These are phyloP conservation scores for Magnolia changhungtana DNA, from an alignment of 164 flowering plant species.

Conservation along the genomic window DNA sequence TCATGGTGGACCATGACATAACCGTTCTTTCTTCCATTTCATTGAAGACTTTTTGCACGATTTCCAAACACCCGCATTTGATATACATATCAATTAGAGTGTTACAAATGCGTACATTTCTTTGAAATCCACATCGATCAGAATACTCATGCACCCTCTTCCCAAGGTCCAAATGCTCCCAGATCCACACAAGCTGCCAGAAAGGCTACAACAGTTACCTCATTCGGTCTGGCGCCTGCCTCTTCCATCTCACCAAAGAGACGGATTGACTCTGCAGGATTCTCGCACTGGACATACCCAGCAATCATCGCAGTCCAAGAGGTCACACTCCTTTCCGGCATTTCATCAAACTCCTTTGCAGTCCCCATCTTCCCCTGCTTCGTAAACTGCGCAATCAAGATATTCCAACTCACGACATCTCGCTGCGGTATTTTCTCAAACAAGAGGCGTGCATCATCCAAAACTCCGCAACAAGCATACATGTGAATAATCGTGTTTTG, in stretches of 20 bases:
- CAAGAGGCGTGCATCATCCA: slow-evolving; percentile 36
- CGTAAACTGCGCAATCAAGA: slow-evolving; percentile 47
- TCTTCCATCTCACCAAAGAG: slow-evolving; percentile 57
- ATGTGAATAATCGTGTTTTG: slow-evolving; percentile 49
- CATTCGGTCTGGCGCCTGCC: slow-evolving; percentile 46
- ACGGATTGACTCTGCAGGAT: slow-evolving; percentile 48
- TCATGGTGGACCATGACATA: slow-evolving; percentile 81
- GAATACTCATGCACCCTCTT: slow-evolving; percentile 54
- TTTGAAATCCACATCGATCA: slow-evolving; percentile 36
- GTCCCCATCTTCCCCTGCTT: slow-evolving; percentile 37
- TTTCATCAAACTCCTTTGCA: slow-evolving; percentile 36
- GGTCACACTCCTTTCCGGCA: slow-evolving; percentile 59
- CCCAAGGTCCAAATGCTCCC: slow-evolving; percentile 58
- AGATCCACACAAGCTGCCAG: slow-evolving; percentile 73
- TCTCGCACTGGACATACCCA: slow-evolving; percentile 58
- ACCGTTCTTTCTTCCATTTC: slow-evolving; percentile 53
- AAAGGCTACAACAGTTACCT: slow-evolving; percentile 67
- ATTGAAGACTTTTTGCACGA: slow-evolving; percentile 45
- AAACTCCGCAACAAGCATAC: slow-evolving; percentile 44
- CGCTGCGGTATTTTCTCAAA: slow-evolving; percentile 51
- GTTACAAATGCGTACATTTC: slow-evolving; percentile 46
- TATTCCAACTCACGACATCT: slow-evolving; percentile 71
- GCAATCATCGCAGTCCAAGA: slow-evolving; percentile 70
- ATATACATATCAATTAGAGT: slow-evolving; percentile 78
- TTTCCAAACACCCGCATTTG: slow-evolving; percentile 64